Conservation (phyloP, 352 stramenopile genomes). For the Lagenidium sp. region DNA sequence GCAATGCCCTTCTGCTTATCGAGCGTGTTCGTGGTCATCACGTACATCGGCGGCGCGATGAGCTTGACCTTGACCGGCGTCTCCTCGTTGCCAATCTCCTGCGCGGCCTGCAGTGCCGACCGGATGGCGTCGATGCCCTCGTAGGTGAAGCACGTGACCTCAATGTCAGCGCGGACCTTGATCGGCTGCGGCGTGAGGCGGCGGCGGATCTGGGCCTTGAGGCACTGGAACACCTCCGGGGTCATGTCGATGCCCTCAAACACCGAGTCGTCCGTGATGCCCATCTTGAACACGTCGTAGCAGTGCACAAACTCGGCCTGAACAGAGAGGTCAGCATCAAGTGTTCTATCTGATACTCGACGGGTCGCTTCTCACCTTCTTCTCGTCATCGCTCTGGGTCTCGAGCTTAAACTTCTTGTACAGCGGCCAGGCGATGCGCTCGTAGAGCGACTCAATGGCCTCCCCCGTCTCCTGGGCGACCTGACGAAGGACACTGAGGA, state of each 20-base stretch:
- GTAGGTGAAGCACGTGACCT: conserved; percentile 99
- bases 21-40: conserved; percentile 98
- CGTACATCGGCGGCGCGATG: conserved; percentile 99
- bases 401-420: conserved; percentile 96
- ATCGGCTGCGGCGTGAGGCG: conserved; percentile 98
- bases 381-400: conserved; percentile 60
- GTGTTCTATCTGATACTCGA: too few species aligned
- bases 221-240: conserved; percentile 72
- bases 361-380: conserved; percentile 57
- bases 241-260: conserved; percentile 90
- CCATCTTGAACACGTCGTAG: conserved; percentile 99
- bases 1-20: conserved; percentile 98
- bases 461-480: conserved; percentile 72
- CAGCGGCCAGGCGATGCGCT: conserved; percentile 96
- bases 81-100: conserved; percentile 82
- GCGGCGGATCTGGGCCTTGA: conserved; percentile 96
- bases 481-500: conserved; percentile 86
- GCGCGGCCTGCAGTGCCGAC: conserved; percentile 90
- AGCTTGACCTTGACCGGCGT: conserved; percentile 98
- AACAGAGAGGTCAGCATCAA: too few species aligned
- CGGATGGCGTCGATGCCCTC: conserved; percentile 99
- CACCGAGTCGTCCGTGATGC: conserved; percentile 87
- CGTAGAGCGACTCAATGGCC: conserved; percentile 77
- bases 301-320: conserved; percentile 94
- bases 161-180: conserved; percentile 99